Evolutionary conservation across 345 rosid genomes (phyloP).

Genomic region (Adansonia digitata): DNA sequence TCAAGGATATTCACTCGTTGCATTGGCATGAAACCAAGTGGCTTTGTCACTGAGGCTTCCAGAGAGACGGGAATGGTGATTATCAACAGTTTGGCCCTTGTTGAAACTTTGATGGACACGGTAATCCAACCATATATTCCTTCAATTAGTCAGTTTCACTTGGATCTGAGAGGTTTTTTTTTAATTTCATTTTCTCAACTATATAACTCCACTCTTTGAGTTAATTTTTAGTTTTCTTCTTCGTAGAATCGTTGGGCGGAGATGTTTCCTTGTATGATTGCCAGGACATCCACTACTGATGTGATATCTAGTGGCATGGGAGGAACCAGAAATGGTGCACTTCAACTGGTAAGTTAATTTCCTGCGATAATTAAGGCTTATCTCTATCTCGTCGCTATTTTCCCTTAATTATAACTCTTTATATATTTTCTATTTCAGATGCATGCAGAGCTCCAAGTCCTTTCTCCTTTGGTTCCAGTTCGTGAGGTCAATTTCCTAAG

Average conservation of each 20-base stretch:
- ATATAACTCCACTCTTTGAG: too few relatives aligned
- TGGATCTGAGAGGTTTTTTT: background rate
- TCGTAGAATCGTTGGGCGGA: conserved; percentile 88
- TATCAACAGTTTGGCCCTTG: conserved; percentile 84
- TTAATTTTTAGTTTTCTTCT: background rate
- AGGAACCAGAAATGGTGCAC: conserved; percentile 88
- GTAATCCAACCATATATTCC: conserved; percentile 39
- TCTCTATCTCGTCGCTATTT: background rate
- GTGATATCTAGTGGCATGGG: conserved; percentile 80
- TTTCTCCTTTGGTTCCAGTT: conserved; percentile 92
- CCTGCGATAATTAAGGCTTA: background rate
- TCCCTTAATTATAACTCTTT: background rate
- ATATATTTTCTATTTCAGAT: conserved; percentile 36
- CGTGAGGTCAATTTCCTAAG: conserved; percentile 82
- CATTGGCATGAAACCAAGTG: conserved; percentile 60
- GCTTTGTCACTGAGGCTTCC: conserved; percentile 80
- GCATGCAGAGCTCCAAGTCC: conserved; percentile 86
- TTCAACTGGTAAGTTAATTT: conserved; percentile 59
- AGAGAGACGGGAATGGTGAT: conserved; percentile 78
- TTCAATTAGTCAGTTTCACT: background rate
- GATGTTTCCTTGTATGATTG: conserved; percentile 89
- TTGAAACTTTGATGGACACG: conserved; percentile 89
- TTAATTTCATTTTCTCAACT: background rate
- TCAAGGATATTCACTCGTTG: conserved; percentile 51
- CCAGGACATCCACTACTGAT: conserved; percentile 70